These are phyloP conservation scores for Geotrichum carabidarum DNA, from an alignment of 1,139 yeast species.

Conservation along the genomic window DNA sequence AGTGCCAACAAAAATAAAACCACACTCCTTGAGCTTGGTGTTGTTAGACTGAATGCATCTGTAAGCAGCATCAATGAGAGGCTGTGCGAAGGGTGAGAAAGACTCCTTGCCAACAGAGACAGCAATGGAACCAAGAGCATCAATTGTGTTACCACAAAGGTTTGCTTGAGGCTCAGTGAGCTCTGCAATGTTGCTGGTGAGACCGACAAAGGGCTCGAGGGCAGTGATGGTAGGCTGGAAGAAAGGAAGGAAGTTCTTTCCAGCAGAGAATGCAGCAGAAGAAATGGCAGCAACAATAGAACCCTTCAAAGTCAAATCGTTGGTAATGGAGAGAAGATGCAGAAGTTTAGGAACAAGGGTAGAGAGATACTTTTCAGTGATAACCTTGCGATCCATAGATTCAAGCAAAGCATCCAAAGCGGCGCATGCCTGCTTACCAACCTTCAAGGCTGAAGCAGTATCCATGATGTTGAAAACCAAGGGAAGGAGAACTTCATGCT, in stretches of 20 bases:
- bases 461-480: conserved; percentile 83
- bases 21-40: conserved; percentile 87
- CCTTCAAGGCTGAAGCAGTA: conserved; percentile 73
- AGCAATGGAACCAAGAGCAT: conserved; percentile 91
- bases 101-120: conserved; percentile 92
- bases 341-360: conserved; percentile 87
- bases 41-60: conserved; percentile 70
- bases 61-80: conserved; percentile 85
- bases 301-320: conserved; percentile 66
- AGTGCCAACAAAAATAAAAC: conserved; percentile 86
- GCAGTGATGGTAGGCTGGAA: conserved; percentile 74
- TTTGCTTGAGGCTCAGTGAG: conserved; percentile 37
- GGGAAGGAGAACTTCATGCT: conserved; percentile 78
- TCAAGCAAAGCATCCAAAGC: conserved; percentile 91
- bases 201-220: conserved; percentile 76
- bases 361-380: conserved; percentile 69
- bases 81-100: conserved; percentile 80
- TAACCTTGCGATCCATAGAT: conserved; percentile 80
- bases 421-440: conserved; percentile 84
- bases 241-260: conserved; percentile 79
- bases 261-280: conserved; percentile 93
- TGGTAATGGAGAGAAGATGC: conserved; percentile 63
- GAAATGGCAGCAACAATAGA: conserved; percentile 95
- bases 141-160: conserved; percentile 87
- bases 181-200: conserved; percentile 27